Evolutionary conservation across 352 stramenopile species (phyloP).

Genomic region (Globisporangium splendens): DNA sequence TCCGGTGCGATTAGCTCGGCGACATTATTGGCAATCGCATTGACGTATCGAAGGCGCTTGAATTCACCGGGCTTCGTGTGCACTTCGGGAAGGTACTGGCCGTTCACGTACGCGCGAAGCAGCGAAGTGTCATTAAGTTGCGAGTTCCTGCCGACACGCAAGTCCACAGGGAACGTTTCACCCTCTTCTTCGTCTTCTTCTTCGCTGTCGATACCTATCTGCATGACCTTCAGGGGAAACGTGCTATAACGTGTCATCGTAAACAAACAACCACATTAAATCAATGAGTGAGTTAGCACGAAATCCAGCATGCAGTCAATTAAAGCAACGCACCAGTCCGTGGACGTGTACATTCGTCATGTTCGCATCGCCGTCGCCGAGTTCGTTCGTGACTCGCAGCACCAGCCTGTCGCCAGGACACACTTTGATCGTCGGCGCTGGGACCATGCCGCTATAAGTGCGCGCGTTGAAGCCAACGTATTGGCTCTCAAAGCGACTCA

Average conservation of each 20-base stretch:
- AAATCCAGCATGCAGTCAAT: too few relatives aligned
- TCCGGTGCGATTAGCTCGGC: slow-evolving; percentile 54
- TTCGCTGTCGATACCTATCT: slow-evolving; percentile 28
- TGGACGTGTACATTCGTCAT: slow-evolving; percentile 76
- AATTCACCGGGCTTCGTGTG: slow-evolving; percentile 45
- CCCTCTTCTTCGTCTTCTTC: too few relatives aligned
- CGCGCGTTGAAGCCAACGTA: slow-evolving; percentile 76
- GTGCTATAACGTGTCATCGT: slow-evolving; percentile 31
- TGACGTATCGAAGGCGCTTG: slow-evolving; percentile 69
- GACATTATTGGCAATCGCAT: slow-evolving; percentile 82
- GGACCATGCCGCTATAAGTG: slow-evolving; percentile 63
- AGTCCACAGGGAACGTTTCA: slow-evolving; percentile 30
- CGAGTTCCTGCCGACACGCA: slow-evolving; percentile 36
- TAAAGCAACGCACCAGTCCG: slow-evolving; percentile 34
- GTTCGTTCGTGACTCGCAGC: slow-evolving; percentile 48
- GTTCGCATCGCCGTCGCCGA: slow-evolving; percentile 47
- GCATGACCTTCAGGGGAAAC: slow-evolving; percentile 43
- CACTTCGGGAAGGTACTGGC: slow-evolving; percentile 60
- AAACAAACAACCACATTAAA: too few relatives aligned
- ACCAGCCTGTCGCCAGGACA: slow-evolving; percentile 63
- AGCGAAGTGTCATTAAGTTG: slow-evolving; percentile 72
- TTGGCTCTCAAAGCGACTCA: slow-evolving; percentile 59
- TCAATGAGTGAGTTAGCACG: too few relatives aligned
- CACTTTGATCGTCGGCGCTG: slow-evolving; percentile 68
- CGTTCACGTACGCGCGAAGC: slow-evolving; percentile 70